Percentiles rank a stretch among this genome's conserved stretches.
Evolutionary conservation across 2,329 filamentous ascomycete genomes (phyloP).

Genomic region (Sclerotinia sclerotiorum): DNA sequence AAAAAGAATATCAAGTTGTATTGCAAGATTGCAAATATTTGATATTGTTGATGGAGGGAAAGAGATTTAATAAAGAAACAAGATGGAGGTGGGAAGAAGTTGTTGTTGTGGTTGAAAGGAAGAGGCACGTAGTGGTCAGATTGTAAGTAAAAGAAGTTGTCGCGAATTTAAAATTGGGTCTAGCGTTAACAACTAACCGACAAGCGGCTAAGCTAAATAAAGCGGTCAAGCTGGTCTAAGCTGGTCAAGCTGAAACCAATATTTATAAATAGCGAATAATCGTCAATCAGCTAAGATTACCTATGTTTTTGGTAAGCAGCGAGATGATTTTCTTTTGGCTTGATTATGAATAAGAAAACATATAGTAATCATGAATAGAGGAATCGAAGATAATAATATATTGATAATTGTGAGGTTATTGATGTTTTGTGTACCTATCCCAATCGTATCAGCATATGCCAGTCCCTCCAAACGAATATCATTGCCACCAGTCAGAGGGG

Average conservation of each 20-base stretch:
- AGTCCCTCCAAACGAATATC: neutral
- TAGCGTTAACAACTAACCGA: constrained; percentile 23
- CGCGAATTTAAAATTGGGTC: constrained; percentile 22
- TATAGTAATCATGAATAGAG: too few relatives aligned
- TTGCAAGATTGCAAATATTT: constrained; percentile 9
- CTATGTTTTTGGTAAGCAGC: neutral
- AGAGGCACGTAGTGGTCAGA: constrained; percentile 17
- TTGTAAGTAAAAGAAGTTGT: constrained; percentile 22
- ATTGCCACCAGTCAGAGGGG: too few relatives aligned
- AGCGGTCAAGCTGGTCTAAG: neutral
- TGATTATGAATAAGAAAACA: neutral
- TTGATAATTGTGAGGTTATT: neutral
- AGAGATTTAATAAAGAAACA: constrained; percentile 2
- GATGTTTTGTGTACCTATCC: neutral
- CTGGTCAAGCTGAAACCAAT: too few relatives aligned
- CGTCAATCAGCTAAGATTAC: neutral
- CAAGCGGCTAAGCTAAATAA: constrained; percentile 9
- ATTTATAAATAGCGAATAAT: neutral
- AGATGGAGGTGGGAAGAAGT: neutral
- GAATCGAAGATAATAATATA: neutral
- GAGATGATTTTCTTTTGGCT: neutral
- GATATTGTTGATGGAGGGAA: neutral
- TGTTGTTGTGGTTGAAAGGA: constrained; percentile 23
- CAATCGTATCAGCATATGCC: neutral
- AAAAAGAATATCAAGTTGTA: neutral